These are phyloP conservation scores for Gracilaria caudata DNA, from an alignment of 23 red algal species.

Conservation along the genomic window DNA sequence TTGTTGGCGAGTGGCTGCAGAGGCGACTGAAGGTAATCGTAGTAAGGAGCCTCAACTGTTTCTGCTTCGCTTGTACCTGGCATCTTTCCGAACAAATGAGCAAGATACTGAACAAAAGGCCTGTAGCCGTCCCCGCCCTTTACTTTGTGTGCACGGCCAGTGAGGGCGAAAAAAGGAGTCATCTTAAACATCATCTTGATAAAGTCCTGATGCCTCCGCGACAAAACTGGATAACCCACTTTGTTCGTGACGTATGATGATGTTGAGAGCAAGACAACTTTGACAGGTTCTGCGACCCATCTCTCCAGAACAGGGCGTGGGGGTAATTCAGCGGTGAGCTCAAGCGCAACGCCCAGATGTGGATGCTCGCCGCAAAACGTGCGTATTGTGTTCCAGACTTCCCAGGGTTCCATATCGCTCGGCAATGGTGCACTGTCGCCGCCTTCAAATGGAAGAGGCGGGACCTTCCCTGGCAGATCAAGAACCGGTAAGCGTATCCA, in stretches of 20 bases:
- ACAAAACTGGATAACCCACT: conserved; percentile 89
- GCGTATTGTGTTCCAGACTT: conserved; percentile 86
- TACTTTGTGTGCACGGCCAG: conserved; percentile 62
- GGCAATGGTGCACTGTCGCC: conserved; percentile 26
- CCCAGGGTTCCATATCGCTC: conserved; percentile 71
- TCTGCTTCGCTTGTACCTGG: conserved; percentile 68
- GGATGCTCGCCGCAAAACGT: conserved; percentile 78
- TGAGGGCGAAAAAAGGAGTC: conserved; percentile 69
- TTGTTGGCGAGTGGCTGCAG: conserved; percentile 91
- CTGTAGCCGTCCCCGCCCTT: conserved; percentile 78
- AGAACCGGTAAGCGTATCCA: conserved; percentile 72
- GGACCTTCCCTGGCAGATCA: conserved; percentile 63
- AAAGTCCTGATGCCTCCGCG: conserved; percentile 71
- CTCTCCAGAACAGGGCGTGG: conserved; percentile 47
- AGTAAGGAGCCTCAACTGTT: conserved; percentile 75
- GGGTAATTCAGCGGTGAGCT: conserved; percentile 67
- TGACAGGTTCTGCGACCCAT: conserved; percentile 84
- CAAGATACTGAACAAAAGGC: conserved; percentile 87
- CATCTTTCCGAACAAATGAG: conserved; percentile 86
- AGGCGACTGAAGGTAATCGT: conserved; percentile 87
- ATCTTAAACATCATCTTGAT: conserved; percentile 80
- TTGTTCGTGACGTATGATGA: conserved; percentile 83
- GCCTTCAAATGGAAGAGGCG: conserved; percentile 20
- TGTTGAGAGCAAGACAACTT: conserved; percentile 76
- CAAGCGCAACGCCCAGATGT: conserved; percentile 75